Evolutionary conservation across 2,329 filamentous ascomycete genomes (phyloP).

Genomic region (Aureobasidium sp.): DNA sequence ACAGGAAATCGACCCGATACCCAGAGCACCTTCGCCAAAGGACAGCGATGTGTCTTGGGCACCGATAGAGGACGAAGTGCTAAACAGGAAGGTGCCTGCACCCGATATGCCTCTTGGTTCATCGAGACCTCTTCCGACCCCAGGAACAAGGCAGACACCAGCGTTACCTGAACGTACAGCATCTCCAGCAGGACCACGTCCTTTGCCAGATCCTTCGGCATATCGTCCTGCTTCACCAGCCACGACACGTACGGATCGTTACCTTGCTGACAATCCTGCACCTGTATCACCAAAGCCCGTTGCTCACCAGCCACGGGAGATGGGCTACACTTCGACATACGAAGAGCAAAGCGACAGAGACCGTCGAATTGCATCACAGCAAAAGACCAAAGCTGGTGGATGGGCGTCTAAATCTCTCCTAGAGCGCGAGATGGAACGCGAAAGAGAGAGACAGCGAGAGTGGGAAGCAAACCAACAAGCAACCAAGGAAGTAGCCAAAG

Average conservation of each 20-base stretch:
- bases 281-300: conserved; percentile 32
- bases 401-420: conserved; percentile 62
- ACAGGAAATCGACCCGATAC: conserved; percentile 2
- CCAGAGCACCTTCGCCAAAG: conserved; percentile 28
- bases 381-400: conserved; percentile 52
- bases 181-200: conserved; percentile 8
- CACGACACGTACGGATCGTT: conserved; percentile 48
- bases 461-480: conserved; percentile 70
- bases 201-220: conserved; percentile 35
- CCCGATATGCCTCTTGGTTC: conserved; percentile 10
- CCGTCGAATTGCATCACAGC: conserved; percentile 49
- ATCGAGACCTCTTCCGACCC: conserved; percentile 23
- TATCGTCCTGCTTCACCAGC: conserved; percentile 18
- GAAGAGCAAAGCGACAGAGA: conserved; percentile 50
- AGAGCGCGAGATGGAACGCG: conserved; percentile 73
- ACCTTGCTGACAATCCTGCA: conserved; percentile 46
- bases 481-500: conserved; percentile 46
- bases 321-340: conserved; percentile 46
- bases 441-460: conserved; percentile 65
- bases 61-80: conserved; percentile 55
- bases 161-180: conserved; percentile 18
- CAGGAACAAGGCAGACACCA: conserved; percentile 26
- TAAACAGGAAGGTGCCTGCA: conserved; percentile 49
- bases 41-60: conserved; percentile 56
- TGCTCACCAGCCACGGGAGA: conserved; percentile 38